Percentiles rank a stretch among this genome's conserved stretches.
phyloP scores from a whole-genome alignment of 2,329 filamentous ascomycete species.

The Epichloe hybrida region DNA sequence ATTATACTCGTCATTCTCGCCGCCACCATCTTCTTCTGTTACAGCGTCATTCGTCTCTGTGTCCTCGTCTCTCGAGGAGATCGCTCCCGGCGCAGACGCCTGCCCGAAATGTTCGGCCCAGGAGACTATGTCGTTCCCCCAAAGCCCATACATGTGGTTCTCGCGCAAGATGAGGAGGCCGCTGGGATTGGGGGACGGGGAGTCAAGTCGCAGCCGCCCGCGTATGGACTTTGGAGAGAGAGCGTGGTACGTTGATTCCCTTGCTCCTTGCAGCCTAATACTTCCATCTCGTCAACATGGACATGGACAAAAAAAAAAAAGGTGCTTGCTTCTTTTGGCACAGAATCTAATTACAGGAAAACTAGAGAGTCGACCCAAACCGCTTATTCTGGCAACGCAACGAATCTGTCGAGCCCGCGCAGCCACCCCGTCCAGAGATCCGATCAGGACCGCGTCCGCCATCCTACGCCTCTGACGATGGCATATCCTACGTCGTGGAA shows the following conservation, averaged over 20 bases:
- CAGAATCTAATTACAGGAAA: neutral
- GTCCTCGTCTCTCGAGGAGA: slow-evolving; percentile 46
- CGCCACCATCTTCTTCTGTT: slow-evolving; percentile 66
- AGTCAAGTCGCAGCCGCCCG: slow-evolving; percentile 54
- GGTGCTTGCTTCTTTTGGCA: neutral
- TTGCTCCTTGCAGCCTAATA: neutral
- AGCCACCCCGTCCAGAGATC: slow-evolving; percentile 10
- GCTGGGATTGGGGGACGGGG: slow-evolving; percentile 42
- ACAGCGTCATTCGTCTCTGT: slow-evolving; percentile 60
- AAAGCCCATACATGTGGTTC: slow-evolving; percentile 62
- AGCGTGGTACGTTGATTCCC: slow-evolving; percentile 53
- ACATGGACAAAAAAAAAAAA: neutral
- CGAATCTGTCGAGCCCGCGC: slow-evolving; percentile 19
- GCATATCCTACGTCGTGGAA: slow-evolving; percentile 58
- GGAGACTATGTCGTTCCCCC: slow-evolving; percentile 57
- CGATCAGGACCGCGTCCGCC: slow-evolving; percentile 44
- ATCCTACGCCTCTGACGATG: slow-evolving; percentile 64
- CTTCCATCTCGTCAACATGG: no score
- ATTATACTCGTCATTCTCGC: slow-evolving; percentile 66
- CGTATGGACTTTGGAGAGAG: slow-evolving; percentile 74
- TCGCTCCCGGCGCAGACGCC: slow-evolving; percentile 11
- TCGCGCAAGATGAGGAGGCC: slow-evolving; percentile 62
- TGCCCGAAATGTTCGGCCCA: slow-evolving; percentile 34
- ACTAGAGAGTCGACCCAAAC: slow-evolving; percentile 62
- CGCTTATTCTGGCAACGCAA: slow-evolving; percentile 70